These are phyloP conservation scores for Acer campestre DNA, from an alignment of 345 rosid species.

Conservation along the genomic window DNA sequence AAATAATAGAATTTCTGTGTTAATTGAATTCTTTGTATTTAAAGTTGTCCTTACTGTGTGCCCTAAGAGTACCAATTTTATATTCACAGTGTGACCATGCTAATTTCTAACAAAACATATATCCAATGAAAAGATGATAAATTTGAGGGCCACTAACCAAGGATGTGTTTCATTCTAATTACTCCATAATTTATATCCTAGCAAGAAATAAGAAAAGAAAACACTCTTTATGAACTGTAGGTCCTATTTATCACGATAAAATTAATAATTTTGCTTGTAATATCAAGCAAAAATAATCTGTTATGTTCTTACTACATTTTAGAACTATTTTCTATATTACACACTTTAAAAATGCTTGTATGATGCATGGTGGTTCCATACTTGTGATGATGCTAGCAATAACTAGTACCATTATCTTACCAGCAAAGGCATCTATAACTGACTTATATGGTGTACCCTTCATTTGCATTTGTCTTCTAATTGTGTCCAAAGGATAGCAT, in stretches of 20 bases:
- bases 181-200: neutral
- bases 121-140: neutral
- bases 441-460: constrained; percentile 85
- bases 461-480: constrained; percentile 99
- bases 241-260: neutral
- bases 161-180: neutral
- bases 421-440: constrained; percentile 82
- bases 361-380: neutral
- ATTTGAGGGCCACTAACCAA: neutral
- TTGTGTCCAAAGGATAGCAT: constrained; percentile 94
- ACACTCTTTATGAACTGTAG: neutral
- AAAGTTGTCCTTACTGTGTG: neutral
- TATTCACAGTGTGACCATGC: neutral
- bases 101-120: neutral
- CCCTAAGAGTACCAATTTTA: neutral
- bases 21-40: neutral
- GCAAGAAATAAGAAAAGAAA: neutral
- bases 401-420: constrained; percentile 30
- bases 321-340: neutral
- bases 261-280: neutral
- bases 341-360: constrained; percentile 1
- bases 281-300: neutral
- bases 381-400: constrained; percentile 8
- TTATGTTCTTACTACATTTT: neutral
- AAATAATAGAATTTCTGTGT: too few relatives aligned